Conservation (phyloP, 345 rosid species). For the Eucalyptus polyanthemos region DNA sequence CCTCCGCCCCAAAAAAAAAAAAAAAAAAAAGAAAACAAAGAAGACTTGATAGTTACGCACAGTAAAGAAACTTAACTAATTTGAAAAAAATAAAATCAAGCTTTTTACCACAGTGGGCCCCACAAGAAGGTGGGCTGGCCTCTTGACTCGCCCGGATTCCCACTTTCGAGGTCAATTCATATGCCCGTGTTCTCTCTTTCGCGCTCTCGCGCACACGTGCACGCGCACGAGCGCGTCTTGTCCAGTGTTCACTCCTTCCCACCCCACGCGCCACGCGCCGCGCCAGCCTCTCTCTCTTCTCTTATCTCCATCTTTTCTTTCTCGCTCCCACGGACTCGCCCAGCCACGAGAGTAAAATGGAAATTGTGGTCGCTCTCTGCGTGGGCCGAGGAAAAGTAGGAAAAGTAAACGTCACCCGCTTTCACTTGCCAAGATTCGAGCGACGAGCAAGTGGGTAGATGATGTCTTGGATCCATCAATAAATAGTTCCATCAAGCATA, state of each 20-base stretch:
- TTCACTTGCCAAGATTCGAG: background rate
- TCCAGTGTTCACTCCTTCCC: background rate
- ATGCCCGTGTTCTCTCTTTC: background rate
- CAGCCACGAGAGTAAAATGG: background rate
- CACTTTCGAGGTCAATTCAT: background rate
- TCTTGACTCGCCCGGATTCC: background rate
- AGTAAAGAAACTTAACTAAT: background rate
- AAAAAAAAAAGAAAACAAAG: too few species aligned
- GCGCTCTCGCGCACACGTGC: background rate
- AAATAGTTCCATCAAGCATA: background rate
- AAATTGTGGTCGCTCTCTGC: background rate
- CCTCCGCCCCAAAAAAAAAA: too few species aligned
- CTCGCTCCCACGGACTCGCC: background rate
- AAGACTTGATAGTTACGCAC: background rate
- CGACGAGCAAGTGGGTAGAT: background rate
- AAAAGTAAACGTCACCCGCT: background rate
- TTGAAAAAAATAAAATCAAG: background rate
- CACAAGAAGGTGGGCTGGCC: background rate
- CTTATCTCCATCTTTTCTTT: background rate
- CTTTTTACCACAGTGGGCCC: background rate
- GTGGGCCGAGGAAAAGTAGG: background rate
- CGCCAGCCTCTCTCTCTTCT: background rate
- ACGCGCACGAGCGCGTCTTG: background rate
- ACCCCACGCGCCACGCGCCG: background rate
- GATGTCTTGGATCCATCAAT: background rate